phyloP scores from a whole-genome alignment of 192 early-diverging fungal genomes.

The Chytriomyces sp. region DNA sequence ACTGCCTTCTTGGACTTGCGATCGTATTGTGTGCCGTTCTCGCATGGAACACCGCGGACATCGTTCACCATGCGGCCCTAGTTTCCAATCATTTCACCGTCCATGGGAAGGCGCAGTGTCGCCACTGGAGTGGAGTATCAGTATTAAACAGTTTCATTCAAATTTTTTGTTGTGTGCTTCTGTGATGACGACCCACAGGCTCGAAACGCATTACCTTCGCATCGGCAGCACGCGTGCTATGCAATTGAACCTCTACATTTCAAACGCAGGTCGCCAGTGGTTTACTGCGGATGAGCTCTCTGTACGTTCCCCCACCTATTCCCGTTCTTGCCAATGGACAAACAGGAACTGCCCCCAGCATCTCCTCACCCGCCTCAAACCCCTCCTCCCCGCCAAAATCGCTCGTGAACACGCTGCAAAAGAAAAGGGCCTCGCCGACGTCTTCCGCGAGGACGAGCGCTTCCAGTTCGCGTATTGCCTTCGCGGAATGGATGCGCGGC shows the following conservation, averaged over 20 bases:
- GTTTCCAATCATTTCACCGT: constrained; percentile 46
- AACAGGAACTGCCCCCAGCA: too few relatives aligned
- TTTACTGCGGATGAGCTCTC: neutral
- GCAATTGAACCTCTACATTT: neutral
- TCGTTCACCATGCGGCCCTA: constrained; percentile 55
- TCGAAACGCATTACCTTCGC: neutral
- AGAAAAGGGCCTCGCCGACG: neutral
- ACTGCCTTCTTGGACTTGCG: constrained; percentile 2
- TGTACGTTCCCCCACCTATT: too few relatives aligned
- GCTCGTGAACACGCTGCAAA: neutral
- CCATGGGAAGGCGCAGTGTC: constrained; percentile 24
- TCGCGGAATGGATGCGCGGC: neutral
- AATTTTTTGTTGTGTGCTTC: too few relatives aligned
- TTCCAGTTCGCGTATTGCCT: neutral
- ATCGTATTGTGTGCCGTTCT: neutral
- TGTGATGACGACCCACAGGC: too few relatives aligned
- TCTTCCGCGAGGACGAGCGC: neutral
- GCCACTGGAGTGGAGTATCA: too few relatives aligned
- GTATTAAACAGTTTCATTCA: too few relatives aligned
- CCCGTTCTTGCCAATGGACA: too few relatives aligned
- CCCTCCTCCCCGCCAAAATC: neutral
- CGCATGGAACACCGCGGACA: constrained; percentile 39
- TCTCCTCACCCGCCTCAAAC: neutral
- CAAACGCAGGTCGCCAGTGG: neutral
- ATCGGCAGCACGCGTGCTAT: neutral